Evolutionary conservation across 2,329 filamentous ascomycete species (phyloP).

Genomic region (Coniochaeta sp.): DNA sequence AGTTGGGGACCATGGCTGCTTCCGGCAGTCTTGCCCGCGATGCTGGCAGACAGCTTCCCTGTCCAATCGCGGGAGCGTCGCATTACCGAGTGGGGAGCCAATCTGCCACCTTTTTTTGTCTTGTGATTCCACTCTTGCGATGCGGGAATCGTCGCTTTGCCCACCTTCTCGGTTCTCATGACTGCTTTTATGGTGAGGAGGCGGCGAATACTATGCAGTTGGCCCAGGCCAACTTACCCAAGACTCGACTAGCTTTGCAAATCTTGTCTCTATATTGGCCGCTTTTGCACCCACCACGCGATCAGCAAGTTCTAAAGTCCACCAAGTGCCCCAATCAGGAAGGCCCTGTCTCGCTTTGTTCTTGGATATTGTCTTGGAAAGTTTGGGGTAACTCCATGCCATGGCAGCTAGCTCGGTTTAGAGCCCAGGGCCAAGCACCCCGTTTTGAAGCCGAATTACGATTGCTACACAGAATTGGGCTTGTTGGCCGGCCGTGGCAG

Average conservation of each 20-base stretch:
- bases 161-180: background rate
- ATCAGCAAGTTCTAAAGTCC: background rate
- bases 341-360: background rate
- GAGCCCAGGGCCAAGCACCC: background rate
- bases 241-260: background rate
- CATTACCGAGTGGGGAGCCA: slow-evolving; percentile 1
- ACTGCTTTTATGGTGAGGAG: background rate
- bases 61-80: background rate
- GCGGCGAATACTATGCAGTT: background rate
- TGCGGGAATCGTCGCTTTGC: background rate
- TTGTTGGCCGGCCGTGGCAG: background rate
- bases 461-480: background rate
- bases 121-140: background rate
- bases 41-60: background rate
- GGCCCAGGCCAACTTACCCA: background rate
- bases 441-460: background rate
- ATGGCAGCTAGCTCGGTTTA: background rate
- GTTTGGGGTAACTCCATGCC: background rate
- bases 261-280: background rate
- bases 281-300: background rate
- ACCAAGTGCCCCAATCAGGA: background rate
- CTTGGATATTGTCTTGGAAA: slow-evolving; percentile 1
- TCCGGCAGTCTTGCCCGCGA: background rate
- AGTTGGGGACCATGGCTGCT: background rate
- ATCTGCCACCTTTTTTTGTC: slow-evolving; percentile 1